A percentile compares a stretch with the other conserved stretches of the same genome.
These are phyloP conservation scores for Ganoderma lucidum DNA, from an alignment of 1,284 basidiomycete species.

Conservation along the genomic window DNA sequence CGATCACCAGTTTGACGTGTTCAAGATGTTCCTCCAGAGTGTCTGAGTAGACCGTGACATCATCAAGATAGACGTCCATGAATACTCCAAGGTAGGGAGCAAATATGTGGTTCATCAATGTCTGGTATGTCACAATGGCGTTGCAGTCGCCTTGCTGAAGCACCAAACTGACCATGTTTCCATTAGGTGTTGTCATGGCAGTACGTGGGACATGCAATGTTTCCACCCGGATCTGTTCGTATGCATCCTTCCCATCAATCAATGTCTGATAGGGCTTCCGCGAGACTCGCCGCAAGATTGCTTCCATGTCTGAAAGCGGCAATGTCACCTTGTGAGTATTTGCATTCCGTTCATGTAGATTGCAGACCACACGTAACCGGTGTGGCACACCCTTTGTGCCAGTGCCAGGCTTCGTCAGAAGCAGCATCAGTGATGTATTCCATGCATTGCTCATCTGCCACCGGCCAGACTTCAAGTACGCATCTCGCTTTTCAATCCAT, in stretches of 20 bases:
- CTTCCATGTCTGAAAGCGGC: constrained; percentile 34
- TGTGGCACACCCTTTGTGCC: constrained; percentile 3
- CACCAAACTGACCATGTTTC: constrained; percentile 39
- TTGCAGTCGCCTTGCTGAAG: constrained; percentile 48
- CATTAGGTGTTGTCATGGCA: constrained; percentile 33
- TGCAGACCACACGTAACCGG: constrained; percentile 33
- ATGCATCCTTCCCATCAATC: constrained; percentile 16
- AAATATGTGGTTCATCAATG: not conserved
- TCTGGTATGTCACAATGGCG: constrained; percentile 37
- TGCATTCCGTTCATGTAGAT: constrained; percentile 36
- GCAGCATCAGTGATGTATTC: constrained; percentile 10
- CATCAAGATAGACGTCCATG: constrained; percentile 1
- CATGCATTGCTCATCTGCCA: constrained; percentile 3
- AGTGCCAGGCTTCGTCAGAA: constrained; percentile 13
- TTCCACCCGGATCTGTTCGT: constrained; percentile 21
- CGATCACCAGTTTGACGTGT: constrained; percentile 35
- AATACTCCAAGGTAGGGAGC: constrained; percentile 30
- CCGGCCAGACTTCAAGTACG: constrained; percentile 32
- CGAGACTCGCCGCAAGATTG: constrained; percentile 27
- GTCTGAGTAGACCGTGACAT: constrained; percentile 18
- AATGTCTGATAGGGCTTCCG: constrained; percentile 13
- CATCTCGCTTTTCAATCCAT: constrained; percentile 41
- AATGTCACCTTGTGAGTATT: constrained; percentile 36
- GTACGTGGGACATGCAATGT: constrained; percentile 16
- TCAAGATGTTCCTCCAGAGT: constrained; percentile 38